A percentile compares a stretch with the other conserved stretches of the same genome.
phyloP scores from a whole-genome alignment of 2,329 filamentous ascomycete genomes.

The Fusarium equiseti region DNA sequence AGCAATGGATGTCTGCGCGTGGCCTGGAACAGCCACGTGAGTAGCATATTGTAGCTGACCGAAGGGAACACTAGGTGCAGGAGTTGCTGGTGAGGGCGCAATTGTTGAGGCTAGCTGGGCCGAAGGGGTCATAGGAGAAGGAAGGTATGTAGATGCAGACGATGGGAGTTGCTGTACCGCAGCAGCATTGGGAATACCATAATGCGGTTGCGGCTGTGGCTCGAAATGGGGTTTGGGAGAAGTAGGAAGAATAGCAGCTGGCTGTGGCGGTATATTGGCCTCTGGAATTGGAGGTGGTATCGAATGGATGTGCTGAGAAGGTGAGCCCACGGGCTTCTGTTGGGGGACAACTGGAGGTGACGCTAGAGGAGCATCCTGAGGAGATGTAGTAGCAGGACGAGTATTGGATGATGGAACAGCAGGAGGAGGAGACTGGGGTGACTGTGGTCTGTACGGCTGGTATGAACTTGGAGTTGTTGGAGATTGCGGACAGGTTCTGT shows the following conservation, averaged over 20 bases:
- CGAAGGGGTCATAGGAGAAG: constrained; percentile 28
- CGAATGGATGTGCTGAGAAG: constrained; percentile 44
- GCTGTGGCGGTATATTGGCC: constrained; percentile 14
- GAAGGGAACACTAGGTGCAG: constrained; percentile 24
- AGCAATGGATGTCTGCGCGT: constrained; percentile 13
- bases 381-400: constrained; percentile 20
- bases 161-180: constrained; percentile 26
- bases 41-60: constrained; percentile 40
- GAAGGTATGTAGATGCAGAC: constrained; percentile 17
- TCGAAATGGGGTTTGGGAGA: constrained; percentile 27
- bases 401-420: constrained; percentile 3
- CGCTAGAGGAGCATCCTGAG: constrained; percentile 14
- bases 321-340: constrained; percentile 27
- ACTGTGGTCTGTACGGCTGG: constrained; percentile 48
- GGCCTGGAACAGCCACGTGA: constrained; percentile 25
- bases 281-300: constrained; percentile 10
- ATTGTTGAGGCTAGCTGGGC: constrained; percentile 18
- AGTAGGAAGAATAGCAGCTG: constrained; percentile 17
- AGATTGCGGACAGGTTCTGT: constrained; percentile 39
- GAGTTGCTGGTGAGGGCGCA: constrained; percentile 19
- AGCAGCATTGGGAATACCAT: constrained; percentile 23
- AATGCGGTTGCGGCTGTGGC: constrained; percentile 15
- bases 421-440: constrained; percentile 26
- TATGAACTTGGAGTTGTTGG: constrained; percentile 44
- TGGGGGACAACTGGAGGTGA: constrained; percentile 14